A percentile compares a stretch with the other conserved stretches of the same genome.
Conservation (phyloP, 192 early-diverging fungal species). For the Obelidium mucronatum region DNA sequence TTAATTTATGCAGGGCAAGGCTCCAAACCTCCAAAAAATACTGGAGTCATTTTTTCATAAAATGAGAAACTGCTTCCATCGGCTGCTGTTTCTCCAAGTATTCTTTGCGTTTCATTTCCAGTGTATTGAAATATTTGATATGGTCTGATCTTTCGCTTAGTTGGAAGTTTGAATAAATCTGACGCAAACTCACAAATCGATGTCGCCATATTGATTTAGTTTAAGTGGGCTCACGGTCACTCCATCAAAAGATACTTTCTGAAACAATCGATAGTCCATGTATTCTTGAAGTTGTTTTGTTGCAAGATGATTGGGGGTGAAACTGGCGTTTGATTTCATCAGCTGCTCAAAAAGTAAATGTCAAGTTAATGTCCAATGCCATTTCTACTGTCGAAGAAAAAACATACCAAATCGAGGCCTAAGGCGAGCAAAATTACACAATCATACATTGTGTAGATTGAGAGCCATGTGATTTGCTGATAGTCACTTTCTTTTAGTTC, state of each 20-base stretch:
- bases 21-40: constrained; percentile 25
- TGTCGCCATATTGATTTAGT: constrained; percentile 15
- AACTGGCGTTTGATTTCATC: neutral
- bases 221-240: neutral
- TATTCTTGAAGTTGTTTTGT: neutral
- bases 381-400: no score
- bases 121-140: constrained; percentile 17
- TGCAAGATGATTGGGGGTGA: constrained; percentile 1
- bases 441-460: neutral
- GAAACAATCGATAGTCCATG: constrained; percentile 7
- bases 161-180: no score
- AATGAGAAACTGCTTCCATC: constrained; percentile 4
- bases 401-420: no score
- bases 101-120: neutral
- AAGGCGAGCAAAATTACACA: constrained; percentile 17
- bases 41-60: neutral
- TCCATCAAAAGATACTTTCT: constrained; percentile 13
- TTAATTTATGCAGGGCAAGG: no score
- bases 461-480: neutral
- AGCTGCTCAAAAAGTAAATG: constrained; percentile 12
- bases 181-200: no score
- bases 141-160: neutral
- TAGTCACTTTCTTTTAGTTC: neutral
- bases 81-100: neutral
- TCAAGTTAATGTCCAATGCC: no score